Base-by-base conservation (phyloP, 257 asterid species). In the Petrea volubilis region DNA sequence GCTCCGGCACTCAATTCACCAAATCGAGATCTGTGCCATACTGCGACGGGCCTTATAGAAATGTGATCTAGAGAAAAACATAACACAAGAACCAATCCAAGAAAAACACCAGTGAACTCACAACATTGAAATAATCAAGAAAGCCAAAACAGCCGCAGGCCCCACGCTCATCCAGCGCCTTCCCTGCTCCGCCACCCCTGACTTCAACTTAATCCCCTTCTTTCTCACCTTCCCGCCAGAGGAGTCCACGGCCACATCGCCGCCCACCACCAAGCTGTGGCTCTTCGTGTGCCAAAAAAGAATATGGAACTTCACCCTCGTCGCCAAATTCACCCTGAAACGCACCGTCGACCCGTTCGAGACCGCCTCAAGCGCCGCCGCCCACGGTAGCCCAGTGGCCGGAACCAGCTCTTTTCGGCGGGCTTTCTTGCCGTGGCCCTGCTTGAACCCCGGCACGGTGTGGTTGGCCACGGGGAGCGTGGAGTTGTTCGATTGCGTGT, bases 131-230 rank as follows among this genome's bases (percentile, higher is more conserved):
- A 67, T 49, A 0, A 71, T 2, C 8, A 72, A 50, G 49, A 61
- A 55, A 34, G 69, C 33, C 36, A 68, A 67, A 44, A 44, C 50
- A 20, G 29, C 21, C 6, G 33, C 51, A 8, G 13, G 10, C 15
- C 64, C 65, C 29, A 49, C 27, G 12, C 59, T 44, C 47, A 59
- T 55, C 74, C 74, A 72, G 17, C 20, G 43, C 4, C 49, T 23
- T 24, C 33, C 17, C 40, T 15, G 65, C 5, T 72, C 64, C 1
- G 79, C 18, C 12, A 25, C 75, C 38, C 57, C 68, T 20, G 73
- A 73, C 77, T 78, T 84, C 80, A 90, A 82, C 64, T 58, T 90
- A 55, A 90, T 58, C 27, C 81, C 80, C 71, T 84, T 88, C 79
- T 60, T 80, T 20, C 38, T 47, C 33, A 67, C 66, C 72, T 86